Evolutionary conservation across 2,329 filamentous ascomycete genomes (phyloP), one percentile per base, ranked within the genome.

Genomic region (Aspergillus fumigatiaffinis): DNA sequence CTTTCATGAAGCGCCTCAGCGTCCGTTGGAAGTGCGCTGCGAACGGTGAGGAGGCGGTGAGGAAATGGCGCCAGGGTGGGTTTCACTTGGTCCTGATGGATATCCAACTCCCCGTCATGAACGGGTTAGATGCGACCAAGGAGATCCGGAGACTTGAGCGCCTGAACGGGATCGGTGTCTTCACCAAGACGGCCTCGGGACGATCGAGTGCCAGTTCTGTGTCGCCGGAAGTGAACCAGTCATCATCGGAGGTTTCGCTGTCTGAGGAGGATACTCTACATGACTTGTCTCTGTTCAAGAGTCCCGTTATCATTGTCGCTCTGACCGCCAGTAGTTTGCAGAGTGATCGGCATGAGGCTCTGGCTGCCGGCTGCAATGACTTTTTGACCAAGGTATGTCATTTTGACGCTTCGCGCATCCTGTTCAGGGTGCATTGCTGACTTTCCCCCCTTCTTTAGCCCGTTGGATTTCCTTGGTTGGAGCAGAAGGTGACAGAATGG

Each of bases 81-180:
- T 97, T 96, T 70, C 94, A 99, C 77, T 78, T 99, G 62, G 94
- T 99, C 17, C 80, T 99, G 54, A 99, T 99, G 94, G 94, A 99
- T 72, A 97, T 99, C 64, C 94, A 97, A 72, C 82, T 99, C 56
- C 94, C 94, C 4, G 88, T 97, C 67, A 97, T 99, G 92, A 96
- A 89, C 65, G 94, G 94, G 0, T 79, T 99, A 29, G 91, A 97
- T 60, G 94, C 94, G 17, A 97, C 94, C 0, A 91, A 93, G 64
- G 94, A 97, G 77, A 99, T 99, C 55, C 83, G 94, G 53, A 81
- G 94, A 53, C 78, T 97, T 42, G 94, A 99, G 76, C 84, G 91
- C 52, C 83, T 96, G 61, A 97, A 97, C 72, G 89, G 88, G 5
- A 96, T 97, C 62, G 93, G 93, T 54, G 92, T 96, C 20, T 96